Base-by-base conservation (phyloP, 1,284 basidiomycete species). In the Leccinum angustisporum region DNA sequence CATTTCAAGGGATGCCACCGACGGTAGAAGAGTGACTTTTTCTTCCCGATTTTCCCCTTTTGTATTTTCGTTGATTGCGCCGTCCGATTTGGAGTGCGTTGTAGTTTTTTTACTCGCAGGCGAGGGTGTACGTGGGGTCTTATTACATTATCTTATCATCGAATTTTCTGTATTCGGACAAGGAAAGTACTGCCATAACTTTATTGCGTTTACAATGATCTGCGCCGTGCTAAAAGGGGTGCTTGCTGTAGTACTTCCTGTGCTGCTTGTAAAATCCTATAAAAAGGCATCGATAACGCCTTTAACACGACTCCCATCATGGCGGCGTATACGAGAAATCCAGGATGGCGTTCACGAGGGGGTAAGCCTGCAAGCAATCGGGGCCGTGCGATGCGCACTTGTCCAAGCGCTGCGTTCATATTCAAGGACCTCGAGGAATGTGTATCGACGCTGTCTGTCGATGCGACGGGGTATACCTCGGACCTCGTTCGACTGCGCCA, bases 1-100 rank as follows among this genome's bases (percentile, higher is more conserved):
- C 63, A 9, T 72, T 65, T 48, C 66, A 64, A 58, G 71, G 67
- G 34, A 72, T 72, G 71, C 62, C 68, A 21, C 63, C 67, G 21
- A 74, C 74, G 7, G 63, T 64, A 56, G 74, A 76, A 51, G 71
- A 71, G 56, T 67, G 59, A 70, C 7, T 21, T 5, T 34, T 13
- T 13, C 13, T 13, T n/a, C n/a, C 34, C 38, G 38, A 13, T 9
- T 21, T 51, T 34, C 51, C 5, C 36, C 31, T 21, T 56, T 54
- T 43, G n/a, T n/a, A 43, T 14, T 16, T 57, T 27, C n/a, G 6
- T 56, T 53, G 43, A 57, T 40, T 21, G 16, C 40, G 33, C 43
- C 25, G 18, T 52, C 27, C 27, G 27, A 52, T 52, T 31, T 38
- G 21, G 21, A 4, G 21, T 21, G 54, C 21, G 13, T 30, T 46